These are phyloP conservation scores for Aureobasidium sp. DNA, from an alignment of 2,329 filamentous ascomycete species.

Conservation along the genomic window DNA sequence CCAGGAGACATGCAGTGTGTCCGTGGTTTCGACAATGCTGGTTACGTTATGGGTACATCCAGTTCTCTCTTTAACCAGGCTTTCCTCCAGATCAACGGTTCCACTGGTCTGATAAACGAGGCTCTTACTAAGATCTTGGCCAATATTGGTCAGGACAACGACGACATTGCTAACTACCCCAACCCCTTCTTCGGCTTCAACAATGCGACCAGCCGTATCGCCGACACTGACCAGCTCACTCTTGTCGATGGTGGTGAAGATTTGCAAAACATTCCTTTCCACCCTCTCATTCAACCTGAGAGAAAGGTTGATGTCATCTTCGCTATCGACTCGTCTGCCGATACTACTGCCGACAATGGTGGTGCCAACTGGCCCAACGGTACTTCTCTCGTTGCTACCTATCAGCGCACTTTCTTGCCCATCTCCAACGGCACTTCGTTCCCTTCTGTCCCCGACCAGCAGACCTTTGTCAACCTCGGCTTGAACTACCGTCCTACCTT, in stretches of 20 bases:
- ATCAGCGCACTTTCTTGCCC: constrained; percentile 54
- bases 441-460: constrained; percentile 62
- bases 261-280: constrained; percentile 69
- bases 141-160: constrained; percentile 49
- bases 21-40: constrained; percentile 72
- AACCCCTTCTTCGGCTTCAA: constrained; percentile 70
- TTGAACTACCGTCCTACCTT: constrained; percentile 69
- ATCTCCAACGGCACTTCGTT: constrained; percentile 64
- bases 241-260: constrained; percentile 76
- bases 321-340: constrained; percentile 69
- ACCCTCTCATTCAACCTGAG: constrained; percentile 67
- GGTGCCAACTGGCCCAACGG: constrained; percentile 67
- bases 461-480: constrained; percentile 72
- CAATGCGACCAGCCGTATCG: constrained; percentile 51
- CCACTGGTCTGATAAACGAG: constrained; percentile 30
- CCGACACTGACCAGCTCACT: constrained; percentile 49
- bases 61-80: constrained; percentile 78
- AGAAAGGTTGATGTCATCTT: constrained; percentile 73
- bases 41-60: constrained; percentile 79
- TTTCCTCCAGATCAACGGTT: constrained; percentile 56
- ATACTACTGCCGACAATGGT: constrained; percentile 44
- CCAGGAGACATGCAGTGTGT: constrained; percentile 54
- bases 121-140: constrained; percentile 38
- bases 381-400: constrained; percentile 65
- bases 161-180: constrained; percentile 71